Base-by-base conservation (phyloP, 805 yeast genomes). In the Yarrowia sp. region DNA sequence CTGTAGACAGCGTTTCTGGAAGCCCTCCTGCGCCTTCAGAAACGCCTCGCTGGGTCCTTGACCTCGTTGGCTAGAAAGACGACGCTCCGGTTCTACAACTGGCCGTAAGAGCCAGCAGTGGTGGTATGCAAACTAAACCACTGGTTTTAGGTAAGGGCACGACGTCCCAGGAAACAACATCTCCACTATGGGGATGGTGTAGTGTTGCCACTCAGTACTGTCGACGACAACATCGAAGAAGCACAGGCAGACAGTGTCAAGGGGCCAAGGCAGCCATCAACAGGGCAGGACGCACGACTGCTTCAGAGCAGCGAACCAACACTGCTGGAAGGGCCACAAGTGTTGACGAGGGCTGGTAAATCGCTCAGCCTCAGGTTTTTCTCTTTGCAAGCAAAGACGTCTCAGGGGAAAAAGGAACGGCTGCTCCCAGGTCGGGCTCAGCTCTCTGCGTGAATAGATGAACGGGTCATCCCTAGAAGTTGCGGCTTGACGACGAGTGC, bases 61-160 rank as follows among this genome's bases (percentile, higher is more conserved):
- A n/a, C n/a, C n/a, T n/a, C n/a, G n/a, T n/a, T n/a, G n/a, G n/a
- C n/a, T n/a, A n/a, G n/a, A n/a, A n/a, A n/a, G n/a, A n/a, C n/a
- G n/a, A n/a, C n/a, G n/a, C n/a, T n/a, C 14, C 8, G 18, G 49
- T 16, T 47, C 56, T 47, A 47, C 56, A 7, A n/a, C 55, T 31
- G 55, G 29, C 39, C 7, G 36, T 18, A 44, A 29, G 16, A 29
- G 36, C 53, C 53, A 47, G 55, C 55, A 47, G 56, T 47, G 56
- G 56, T 47, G 19, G 27, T 31, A n/a, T 29, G 39, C 12, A 32
- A 47, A 46, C 56, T 47, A 47, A 21, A 22, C 56, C 56, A 47
- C 56, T 47, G 38, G 39, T 22, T 47, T 22, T 47, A 29, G 19
- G 51, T 29, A 19, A 29, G 21, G 33, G 14, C n/a, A n/a, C n/a